phyloP scores from a whole-genome alignment of 2,329 filamentous ascomycete species.

The Aureobasidium musti region DNA sequence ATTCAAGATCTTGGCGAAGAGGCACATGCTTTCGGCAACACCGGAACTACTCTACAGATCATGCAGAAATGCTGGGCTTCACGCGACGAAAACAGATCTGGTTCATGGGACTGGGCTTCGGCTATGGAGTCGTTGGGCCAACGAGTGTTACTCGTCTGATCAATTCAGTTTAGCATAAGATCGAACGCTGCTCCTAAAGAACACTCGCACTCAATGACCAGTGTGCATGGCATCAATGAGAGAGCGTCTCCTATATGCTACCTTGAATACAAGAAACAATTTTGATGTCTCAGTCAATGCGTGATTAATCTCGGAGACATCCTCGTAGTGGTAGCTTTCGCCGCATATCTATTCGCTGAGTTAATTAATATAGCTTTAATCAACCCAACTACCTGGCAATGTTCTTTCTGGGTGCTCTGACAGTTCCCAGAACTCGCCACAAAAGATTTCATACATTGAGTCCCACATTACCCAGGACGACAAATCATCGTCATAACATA shows the following conservation, averaged over 20 bases:
- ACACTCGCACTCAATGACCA: neutral
- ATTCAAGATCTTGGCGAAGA: conserved; percentile 23
- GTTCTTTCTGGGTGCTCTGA: neutral
- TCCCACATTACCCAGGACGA: neutral
- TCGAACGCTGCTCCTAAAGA: neutral
- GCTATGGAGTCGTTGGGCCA: conserved; percentile 16
- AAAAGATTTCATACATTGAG: neutral
- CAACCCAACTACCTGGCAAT: neutral
- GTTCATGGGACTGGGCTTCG: conserved; percentile 15
- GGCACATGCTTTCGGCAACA: conserved; percentile 28
- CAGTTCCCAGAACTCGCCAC: neutral
- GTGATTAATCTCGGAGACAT: too few species aligned
- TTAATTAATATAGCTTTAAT: neutral
- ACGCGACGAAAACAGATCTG: neutral
- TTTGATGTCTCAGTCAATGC: too few species aligned
- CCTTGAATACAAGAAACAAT: too few species aligned
- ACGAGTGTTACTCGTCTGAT: conserved; percentile 22
- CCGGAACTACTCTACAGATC: conserved; percentile 2
- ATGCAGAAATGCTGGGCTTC: conserved; percentile 25
- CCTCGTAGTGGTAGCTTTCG: too few species aligned
- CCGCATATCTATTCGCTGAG: too few species aligned
- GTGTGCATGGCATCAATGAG: too few species aligned
- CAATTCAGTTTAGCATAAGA: neutral
- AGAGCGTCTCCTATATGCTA: too few species aligned
- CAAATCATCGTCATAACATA: neutral